Percentiles rank a stretch among this genome's conserved stretches.
These are phyloP conservation scores for Eimeria sp. DNA, from an alignment of 169 alveolate species.

Conservation along the genomic window DNA sequence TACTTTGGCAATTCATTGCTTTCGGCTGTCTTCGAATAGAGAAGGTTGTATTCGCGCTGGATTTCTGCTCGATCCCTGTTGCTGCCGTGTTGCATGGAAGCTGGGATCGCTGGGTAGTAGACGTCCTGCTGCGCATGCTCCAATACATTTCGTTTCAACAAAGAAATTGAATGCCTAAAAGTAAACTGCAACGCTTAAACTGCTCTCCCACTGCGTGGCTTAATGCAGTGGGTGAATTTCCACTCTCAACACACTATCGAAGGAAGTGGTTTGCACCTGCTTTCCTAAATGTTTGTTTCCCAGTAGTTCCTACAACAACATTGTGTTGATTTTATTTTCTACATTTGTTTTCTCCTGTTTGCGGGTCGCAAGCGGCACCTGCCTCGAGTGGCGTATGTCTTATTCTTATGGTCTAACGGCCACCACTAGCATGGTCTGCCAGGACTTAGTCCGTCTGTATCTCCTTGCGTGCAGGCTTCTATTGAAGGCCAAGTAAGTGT, in stretches of 20 bases:
- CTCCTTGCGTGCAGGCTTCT: too few species aligned
- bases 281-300: not conserved
- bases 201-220: not conserved
- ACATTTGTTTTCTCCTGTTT: too few species aligned
- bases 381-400: not conserved
- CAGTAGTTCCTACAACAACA: not conserved
- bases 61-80: not conserved
- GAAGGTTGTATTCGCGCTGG: not conserved
- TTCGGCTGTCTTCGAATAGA: not conserved
- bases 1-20: not conserved
- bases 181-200: not conserved
- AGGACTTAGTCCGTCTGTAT: too few species aligned
- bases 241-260: conserved; percentile 9
- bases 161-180: not conserved
- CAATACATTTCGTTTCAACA: not conserved
- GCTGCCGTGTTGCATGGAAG: not conserved
- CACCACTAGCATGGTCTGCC: not conserved
- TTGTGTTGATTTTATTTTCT: too few species aligned
- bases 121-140: not conserved
- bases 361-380: not conserved
- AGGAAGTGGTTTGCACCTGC: not conserved
- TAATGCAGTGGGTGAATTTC: not conserved
- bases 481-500: too few species aligned
- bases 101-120: not conserved
- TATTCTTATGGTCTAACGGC: not conserved